phyloP scores from a whole-genome alignment of 2,329 filamentous ascomycete genomes.

The Penicillium griseofulvum region DNA sequence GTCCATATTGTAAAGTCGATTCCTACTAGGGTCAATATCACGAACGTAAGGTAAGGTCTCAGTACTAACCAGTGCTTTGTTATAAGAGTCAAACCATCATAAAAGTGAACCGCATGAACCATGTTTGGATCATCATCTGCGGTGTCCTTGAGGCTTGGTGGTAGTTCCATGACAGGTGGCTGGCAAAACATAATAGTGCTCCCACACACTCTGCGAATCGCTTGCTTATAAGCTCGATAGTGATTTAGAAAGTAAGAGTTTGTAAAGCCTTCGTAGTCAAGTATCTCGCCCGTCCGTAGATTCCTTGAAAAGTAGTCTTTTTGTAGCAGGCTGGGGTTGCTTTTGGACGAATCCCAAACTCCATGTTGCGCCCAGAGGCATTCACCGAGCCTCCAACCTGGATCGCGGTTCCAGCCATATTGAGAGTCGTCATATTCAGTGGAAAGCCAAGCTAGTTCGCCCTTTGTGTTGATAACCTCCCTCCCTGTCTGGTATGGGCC shows the following conservation, averaged over 20 bases:
- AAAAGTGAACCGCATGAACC: constrained; percentile 93
- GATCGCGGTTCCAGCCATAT: constrained; percentile 87
- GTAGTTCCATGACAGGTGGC: constrained; percentile 86
- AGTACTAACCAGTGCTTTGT: constrained; percentile 79
- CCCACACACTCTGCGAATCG: constrained; percentile 73
- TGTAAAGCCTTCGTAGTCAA: constrained; percentile 83
- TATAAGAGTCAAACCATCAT: constrained; percentile 93
- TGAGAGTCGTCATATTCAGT: constrained; percentile 75
- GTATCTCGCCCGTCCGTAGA: constrained; percentile 67
- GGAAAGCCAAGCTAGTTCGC: constrained; percentile 81
- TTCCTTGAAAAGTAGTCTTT: constrained; percentile 87
- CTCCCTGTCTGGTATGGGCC: constrained; percentile 88
- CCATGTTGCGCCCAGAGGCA: constrained; percentile 97
- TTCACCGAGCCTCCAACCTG: constrained; percentile 89
- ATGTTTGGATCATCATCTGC: constrained; percentile 84
- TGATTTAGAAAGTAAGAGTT: constrained; percentile 89
- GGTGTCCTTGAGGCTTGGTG: constrained; percentile 82
- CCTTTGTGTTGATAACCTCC: constrained; percentile 80
- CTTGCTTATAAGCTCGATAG: constrained; percentile 72
- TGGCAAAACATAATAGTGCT: constrained; percentile 87
- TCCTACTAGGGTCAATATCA: constrained; percentile 48
- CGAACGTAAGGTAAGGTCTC: too few relatives aligned
- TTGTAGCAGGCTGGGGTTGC: constrained; percentile 68
- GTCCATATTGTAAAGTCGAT: constrained; percentile 94
- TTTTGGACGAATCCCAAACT: constrained; percentile 73